Base-by-base conservation (phyloP, 139 green algal species). In the Edaphochlamys debaryana region DNA sequence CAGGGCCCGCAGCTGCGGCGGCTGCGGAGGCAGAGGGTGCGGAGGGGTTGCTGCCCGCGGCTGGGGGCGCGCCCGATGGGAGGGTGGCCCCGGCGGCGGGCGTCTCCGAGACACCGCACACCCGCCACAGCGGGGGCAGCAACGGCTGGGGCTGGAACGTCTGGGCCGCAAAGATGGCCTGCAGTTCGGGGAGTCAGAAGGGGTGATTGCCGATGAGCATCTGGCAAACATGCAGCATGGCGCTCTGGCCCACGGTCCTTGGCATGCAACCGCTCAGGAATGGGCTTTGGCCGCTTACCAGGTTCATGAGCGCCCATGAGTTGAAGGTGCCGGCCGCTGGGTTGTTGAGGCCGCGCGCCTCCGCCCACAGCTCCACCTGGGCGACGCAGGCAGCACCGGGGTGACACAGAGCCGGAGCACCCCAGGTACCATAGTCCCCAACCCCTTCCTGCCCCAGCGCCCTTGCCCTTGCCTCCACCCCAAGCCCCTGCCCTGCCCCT, bases 301-400 rank as follows among this genome's bases (percentile, higher is more conserved):
- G 82, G 38, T 88, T 81, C 50, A 79, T 56, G 8, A 88, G 56
- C 69, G 77, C 82, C 78, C 85, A 86, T 45, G 69, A 82, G 79
- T 85, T 88, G 78, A 88, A 83, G n/a, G 85, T 88, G 50, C 85
- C 85, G 0, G 19, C 64, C 19, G 78, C 82, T 17, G 85, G 85
- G 62, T 85, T 79, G 69, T 86, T 88, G 3, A 88, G 62, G 27
- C 58, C 54, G 0, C 64, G 64, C 11, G 50, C 45, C 37, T 88
- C 78, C 9, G 85, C 85, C 85, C 85, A 88, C 38, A 85, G 70
- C 78, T 86, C 82, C 50, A 88, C 84, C 84, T 88, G 60, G 58
- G 36, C 4, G 22, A 32, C 27, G 30, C n/a, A n/a, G n/a, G n/a
- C n/a, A n/a, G n/a, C n/a, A n/a, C n/a, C n/a, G n/a, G n/a, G n/a